Evolutionary conservation across 2,329 filamentous ascomycete genomes (phyloP), one percentile per base, ranked within the genome.

Genomic region (Amauroascus niger): DNA sequence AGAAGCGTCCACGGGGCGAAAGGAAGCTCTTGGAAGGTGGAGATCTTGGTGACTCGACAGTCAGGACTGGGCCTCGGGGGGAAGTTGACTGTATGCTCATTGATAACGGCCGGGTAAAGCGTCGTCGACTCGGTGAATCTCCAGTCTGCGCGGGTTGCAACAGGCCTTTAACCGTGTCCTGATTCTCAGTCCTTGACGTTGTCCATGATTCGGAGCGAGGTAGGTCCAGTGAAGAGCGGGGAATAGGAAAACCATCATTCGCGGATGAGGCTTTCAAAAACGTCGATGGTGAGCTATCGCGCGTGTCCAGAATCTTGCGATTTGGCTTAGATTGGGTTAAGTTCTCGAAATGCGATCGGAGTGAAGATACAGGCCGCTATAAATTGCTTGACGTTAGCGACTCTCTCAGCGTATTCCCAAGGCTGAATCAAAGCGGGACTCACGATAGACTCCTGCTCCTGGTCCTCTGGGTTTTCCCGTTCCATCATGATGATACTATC

Each of bases 71-170:
- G 9, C 69, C 64, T 11, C 71, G 61, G 54, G 72, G 70, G 24
- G 72, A 67, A 13, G 71, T 68, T 3, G 71, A 67, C 32, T 67
- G 66, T 30, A 73, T 56, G 54, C 64, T 66, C 70, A 74, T 69
- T 14, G 71, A 74, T 57, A 72, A 64, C n/a, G 71, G 72, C 40
- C 72, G 64, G 51, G 64, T 80, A 83, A 64, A 79, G 82, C 63
- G 83, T 79, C 68, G 74, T 80, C 55, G 82, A 78, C 63, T 69
- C 80, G 58, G 81, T 79, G 69, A 71, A 18, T 63, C 66, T 26
- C 61, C 58, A 41, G 62, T 60, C 22, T 66, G 64, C 11, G 63
- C 50, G 6, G 54, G 56, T 24, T 49, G 41, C 28, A 53, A 41
- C 43, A 44, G 51, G 3, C 22, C 35, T 43, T 11, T 24, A 18